phyloP scores from a whole-genome alignment of 305 asterid species.

The Striga hermonthica region DNA sequence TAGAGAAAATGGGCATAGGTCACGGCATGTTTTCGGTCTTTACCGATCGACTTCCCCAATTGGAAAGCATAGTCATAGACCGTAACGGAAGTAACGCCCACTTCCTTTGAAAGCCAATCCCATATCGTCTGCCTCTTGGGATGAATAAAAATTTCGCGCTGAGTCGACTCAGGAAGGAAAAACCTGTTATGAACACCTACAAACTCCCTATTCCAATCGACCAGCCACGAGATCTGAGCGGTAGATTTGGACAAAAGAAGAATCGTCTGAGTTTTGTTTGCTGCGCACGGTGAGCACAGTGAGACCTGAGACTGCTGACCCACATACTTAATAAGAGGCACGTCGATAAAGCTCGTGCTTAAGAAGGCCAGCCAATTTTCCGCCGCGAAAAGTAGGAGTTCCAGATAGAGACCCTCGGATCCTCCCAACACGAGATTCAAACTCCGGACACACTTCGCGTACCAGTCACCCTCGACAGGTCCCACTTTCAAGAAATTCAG shows the following conservation, averaged over 20 bases:
- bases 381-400: background rate
- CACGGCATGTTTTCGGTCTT: background rate
- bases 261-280: background rate
- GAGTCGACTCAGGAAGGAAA: background rate
- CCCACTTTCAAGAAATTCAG: background rate
- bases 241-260: background rate
- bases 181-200: background rate
- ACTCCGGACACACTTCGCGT: background rate
- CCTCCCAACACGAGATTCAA: conserved; percentile 1
- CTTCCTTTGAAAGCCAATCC: background rate
- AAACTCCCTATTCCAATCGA: conserved; percentile 4
- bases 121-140: background rate
- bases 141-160: background rate
- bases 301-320: background rate
- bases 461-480: background rate
- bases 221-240: background rate
- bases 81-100: background rate
- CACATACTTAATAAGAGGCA: background rate
- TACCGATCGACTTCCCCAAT: background rate
- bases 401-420: background rate
- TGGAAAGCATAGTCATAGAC: background rate
- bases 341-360: background rate
- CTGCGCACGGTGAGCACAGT: background rate
- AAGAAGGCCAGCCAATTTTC: background rate
- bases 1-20: conserved; percentile 2